Conservation (phyloP, 2,329 filamentous ascomycete genomes). For the Fusarium kyushuense region DNA sequence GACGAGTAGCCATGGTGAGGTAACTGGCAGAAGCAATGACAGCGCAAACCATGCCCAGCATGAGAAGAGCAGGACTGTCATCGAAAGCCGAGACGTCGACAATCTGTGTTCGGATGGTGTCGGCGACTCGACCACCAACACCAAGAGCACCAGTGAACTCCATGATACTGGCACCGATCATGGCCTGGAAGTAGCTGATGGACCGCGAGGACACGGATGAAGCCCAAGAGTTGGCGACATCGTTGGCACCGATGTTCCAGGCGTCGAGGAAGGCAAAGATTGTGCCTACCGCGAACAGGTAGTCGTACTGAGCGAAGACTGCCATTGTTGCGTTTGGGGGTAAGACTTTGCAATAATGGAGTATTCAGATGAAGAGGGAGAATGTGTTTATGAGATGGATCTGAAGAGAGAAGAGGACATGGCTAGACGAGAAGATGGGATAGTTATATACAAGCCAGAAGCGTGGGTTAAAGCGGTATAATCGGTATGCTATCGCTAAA, state of each 20-base stretch:
- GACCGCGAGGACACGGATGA: constrained; percentile 78
- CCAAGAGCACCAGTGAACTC: constrained; percentile 72
- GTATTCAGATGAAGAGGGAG: neutral
- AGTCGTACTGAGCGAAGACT: constrained; percentile 65
- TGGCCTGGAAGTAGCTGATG: constrained; percentile 70
- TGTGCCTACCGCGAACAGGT: constrained; percentile 72
- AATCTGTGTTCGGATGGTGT: constrained; percentile 71
- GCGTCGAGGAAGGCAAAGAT: constrained; percentile 75
- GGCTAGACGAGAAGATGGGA: constrained; percentile 9
- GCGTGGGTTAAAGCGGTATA: neutral
- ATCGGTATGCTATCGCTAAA: neutral
- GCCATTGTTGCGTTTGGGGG: constrained; percentile 37
- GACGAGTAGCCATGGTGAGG: constrained; percentile 66
- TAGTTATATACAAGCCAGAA: constrained; percentile 24
- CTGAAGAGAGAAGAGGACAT: constrained; percentile 11
- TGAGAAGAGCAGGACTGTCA: constrained; percentile 63
- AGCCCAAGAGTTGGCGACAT: constrained; percentile 84
- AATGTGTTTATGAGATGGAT: neutral
- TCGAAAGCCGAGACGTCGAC: constrained; percentile 63
- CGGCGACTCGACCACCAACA: constrained; percentile 70
- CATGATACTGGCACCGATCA: constrained; percentile 68
- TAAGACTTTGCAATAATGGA: constrained; percentile 5
- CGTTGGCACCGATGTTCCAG: constrained; percentile 73
- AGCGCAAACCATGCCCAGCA: constrained; percentile 70
- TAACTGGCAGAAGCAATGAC: constrained; percentile 65